phyloP scores from a whole-genome alignment of 495 filamentous ascomycete genomes.

The Chaetomium fimeti region DNA sequence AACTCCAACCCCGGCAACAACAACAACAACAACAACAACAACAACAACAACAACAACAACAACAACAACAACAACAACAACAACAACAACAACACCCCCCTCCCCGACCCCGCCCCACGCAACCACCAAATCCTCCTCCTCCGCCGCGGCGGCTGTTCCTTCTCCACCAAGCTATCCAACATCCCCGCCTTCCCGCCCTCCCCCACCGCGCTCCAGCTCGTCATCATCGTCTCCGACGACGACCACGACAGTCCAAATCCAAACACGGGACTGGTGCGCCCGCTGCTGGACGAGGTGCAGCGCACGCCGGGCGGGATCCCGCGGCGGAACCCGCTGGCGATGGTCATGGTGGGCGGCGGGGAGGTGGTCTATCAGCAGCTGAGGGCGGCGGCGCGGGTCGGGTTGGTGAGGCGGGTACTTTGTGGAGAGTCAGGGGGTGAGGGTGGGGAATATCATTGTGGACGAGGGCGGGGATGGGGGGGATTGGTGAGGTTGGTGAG shows the following conservation, averaged over 20 bases:
- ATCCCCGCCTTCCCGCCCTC: conserved; percentile 73
- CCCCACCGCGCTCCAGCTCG: conserved; percentile 64
- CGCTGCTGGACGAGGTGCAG: conserved; percentile 75
- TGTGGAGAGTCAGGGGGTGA: conserved; percentile 75
- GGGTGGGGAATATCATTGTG: conserved; percentile 79
- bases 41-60: too few species aligned
- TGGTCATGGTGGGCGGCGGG: conserved; percentile 83
- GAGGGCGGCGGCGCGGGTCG: conserved; percentile 59
- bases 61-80: too few species aligned
- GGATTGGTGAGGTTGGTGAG: background rate
- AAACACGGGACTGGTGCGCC: conserved; percentile 48
- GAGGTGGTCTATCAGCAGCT: conserved; percentile 65
- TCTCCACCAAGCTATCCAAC: conserved; percentile 76
- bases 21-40: too few species aligned
- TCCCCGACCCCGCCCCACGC: conserved; percentile 60
- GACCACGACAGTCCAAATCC: conserved; percentile 32
- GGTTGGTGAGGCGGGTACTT: conserved; percentile 75
- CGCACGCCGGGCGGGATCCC: conserved; percentile 66
- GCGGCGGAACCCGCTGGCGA: conserved; percentile 69
- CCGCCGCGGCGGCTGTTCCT: conserved; percentile 79
- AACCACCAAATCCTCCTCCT: conserved; percentile 80
- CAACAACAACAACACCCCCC: conserved; percentile 57
- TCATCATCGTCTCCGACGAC: conserved; percentile 75
- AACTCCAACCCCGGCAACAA: conserved; percentile 62
- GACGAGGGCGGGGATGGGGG: conserved; percentile 34